Conservation (phyloP, 164 flowering plant genomes). For the Warburgia ugandensis region DNA sequence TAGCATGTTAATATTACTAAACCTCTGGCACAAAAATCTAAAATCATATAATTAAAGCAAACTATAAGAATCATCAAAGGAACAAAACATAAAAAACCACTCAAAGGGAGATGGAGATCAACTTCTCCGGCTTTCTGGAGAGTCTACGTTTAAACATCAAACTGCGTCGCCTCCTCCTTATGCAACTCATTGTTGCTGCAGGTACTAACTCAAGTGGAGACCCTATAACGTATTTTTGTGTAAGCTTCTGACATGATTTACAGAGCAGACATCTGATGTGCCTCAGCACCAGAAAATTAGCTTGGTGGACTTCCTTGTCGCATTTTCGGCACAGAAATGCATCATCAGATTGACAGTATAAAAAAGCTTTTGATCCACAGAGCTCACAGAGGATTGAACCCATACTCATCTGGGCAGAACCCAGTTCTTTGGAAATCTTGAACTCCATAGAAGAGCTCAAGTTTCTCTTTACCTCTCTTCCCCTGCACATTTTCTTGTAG, state of each 20-base stretch:
- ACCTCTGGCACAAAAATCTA: too few species aligned
- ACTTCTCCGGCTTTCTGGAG: constrained; percentile 13
- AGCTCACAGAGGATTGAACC: constrained; percentile 32
- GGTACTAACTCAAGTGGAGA: constrained; percentile 25
- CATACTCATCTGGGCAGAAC: background rate
- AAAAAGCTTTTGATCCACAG: constrained; percentile 29
- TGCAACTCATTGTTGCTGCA: too few species aligned
- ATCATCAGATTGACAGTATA: constrained; percentile 56
- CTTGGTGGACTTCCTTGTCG: constrained; percentile 45
- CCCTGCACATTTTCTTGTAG: constrained; percentile 37
- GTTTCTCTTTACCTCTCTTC: constrained; percentile 20
- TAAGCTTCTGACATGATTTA: constrained; percentile 30
- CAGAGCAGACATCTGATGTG: constrained; percentile 49
- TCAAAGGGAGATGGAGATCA: constrained; percentile 26
- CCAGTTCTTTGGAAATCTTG: background rate
- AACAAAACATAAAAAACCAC: background rate
- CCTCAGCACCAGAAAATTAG: constrained; percentile 47
- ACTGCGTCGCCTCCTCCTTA: constrained; percentile 14
- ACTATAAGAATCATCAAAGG: too few species aligned
- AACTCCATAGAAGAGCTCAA: background rate
- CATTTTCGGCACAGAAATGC: constrained; percentile 50
- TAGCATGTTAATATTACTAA: too few species aligned
- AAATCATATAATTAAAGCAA: too few species aligned
- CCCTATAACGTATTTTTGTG: constrained; percentile 33
- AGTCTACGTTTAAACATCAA: constrained; percentile 4